A percentile compares a stretch with the other conserved stretches of the same genome.
These are phyloP conservation scores for Rhizopus stolonifer DNA, from an alignment of 371 early-diverging fungal genomes.

Conservation along the genomic window DNA sequence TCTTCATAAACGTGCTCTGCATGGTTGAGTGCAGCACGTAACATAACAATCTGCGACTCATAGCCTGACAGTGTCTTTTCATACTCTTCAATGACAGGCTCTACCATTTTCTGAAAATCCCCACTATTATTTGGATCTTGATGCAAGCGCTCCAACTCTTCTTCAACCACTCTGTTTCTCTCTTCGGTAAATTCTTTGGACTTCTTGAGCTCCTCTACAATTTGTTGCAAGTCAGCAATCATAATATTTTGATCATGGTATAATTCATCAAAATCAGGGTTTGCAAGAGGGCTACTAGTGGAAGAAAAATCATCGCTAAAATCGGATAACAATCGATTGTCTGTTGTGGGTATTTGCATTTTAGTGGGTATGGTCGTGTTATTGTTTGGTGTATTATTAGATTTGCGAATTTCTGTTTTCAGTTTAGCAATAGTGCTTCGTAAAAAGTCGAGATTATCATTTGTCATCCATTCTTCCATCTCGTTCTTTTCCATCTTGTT, in stretches of 20 bases:
- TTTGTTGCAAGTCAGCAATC: constrained; percentile 42
- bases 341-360: constrained; percentile 1
- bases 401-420: constrained; percentile 48
- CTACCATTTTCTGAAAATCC: constrained; percentile 63
- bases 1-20: constrained; percentile 52
- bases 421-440: constrained; percentile 57
- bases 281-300: constrained; percentile 8
- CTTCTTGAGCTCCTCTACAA: constrained; percentile 38
- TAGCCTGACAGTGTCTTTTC: constrained; percentile 61
- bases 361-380: not conserved
- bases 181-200: constrained; percentile 25
- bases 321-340: constrained; percentile 8
- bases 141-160: constrained; percentile 28
- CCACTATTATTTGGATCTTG: constrained; percentile 13
- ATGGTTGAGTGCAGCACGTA: constrained; percentile 53
- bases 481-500: constrained; percentile 78
- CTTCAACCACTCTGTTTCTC: constrained; percentile 33
- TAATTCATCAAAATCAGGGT: constrained; percentile 32
- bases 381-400: constrained; percentile 26
- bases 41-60: constrained; percentile 59
- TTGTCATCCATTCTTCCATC: constrained; percentile 66
- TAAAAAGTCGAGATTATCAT: constrained; percentile 59
- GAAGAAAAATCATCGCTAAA: constrained; percentile 15
- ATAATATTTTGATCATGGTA: constrained; percentile 34
- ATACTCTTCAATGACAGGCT: constrained; percentile 72